A percentile compares a stretch with the other conserved stretches of the same genome.
phyloP scores from a whole-genome alignment of 2,329 filamentous ascomycete species.

The Ophiostoma himal-ulmi region DNA sequence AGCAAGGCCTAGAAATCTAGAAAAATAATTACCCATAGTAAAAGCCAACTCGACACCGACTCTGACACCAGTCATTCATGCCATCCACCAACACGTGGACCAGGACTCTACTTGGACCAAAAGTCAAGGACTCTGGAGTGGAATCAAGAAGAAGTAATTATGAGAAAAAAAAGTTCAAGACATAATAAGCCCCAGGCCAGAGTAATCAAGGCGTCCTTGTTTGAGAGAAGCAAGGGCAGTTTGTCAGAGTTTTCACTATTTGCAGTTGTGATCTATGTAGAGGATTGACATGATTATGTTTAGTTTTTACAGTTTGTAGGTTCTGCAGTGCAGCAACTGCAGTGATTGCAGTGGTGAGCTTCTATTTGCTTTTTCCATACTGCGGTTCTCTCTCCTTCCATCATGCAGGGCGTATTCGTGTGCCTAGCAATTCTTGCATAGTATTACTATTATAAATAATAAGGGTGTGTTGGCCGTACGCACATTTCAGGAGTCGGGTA shows the following conservation, averaged over 20 bases:
- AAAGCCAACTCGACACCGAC: neutral
- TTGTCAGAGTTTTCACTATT: neutral
- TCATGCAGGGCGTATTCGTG: conserved; percentile 3
- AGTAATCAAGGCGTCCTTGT: neutral
- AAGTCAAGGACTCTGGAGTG: neutral
- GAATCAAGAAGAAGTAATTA: neutral
- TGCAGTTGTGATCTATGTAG: neutral
- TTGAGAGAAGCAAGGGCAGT: conserved; percentile 2
- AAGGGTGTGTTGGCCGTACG: neutral
- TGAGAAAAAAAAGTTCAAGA: neutral
- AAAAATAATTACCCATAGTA: neutral
- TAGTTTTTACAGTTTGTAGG: too few relatives aligned
- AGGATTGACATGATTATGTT: neutral
- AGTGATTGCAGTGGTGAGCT: too few relatives aligned
- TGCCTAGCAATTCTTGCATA: neutral
- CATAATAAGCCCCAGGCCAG: neutral
- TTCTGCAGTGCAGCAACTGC: too few relatives aligned
- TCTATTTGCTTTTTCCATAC: neutral
- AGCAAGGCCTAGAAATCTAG: neutral
- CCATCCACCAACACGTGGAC: neutral
- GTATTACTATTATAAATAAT: neutral
- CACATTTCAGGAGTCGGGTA: neutral
- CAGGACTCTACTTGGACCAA: neutral
- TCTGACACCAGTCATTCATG: neutral
- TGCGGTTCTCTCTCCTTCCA: neutral